Percentiles rank a stretch among this genome's conserved stretches.
Evolutionary conservation across 306 rosid species (phyloP).

Genomic region (Pueraria montana): DNA sequence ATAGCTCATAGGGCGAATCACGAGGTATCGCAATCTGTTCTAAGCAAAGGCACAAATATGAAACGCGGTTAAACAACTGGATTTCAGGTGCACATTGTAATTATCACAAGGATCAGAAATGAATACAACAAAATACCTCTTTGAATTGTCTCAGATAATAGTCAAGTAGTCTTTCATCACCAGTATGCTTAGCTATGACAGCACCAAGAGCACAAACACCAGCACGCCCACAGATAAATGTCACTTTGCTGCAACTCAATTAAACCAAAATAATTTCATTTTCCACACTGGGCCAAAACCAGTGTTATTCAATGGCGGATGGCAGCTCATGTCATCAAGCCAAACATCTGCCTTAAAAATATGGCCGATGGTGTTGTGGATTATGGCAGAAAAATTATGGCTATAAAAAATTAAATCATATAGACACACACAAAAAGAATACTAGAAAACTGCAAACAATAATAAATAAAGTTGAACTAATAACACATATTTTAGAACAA

Average conservation of each 20-base stretch:
- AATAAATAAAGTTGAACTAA: background rate
- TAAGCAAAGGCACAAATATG: conserved; percentile 26
- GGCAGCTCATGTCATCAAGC: background rate
- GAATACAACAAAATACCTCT: conserved; percentile 56
- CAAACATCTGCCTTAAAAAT: background rate
- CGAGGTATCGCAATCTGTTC: conserved; percentile 70
- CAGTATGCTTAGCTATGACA: conserved; percentile 74
- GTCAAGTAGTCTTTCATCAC: conserved; percentile 66
- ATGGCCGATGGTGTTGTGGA: background rate
- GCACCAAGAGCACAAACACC: conserved; percentile 89
- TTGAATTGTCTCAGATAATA: conserved; percentile 67
- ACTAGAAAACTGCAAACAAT: background rate
- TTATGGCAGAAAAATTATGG: background rate
- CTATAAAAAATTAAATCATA: background rate
- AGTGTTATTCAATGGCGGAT: background rate
- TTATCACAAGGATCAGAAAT: conserved; percentile 15
- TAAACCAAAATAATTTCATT: conserved; percentile 13
- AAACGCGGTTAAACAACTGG: background rate
- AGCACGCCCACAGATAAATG: conserved; percentile 82
- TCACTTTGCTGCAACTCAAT: conserved; percentile 66
- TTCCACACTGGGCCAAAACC: background rate
- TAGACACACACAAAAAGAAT: background rate
- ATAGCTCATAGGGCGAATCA: conserved; percentile 78
- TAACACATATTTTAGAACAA: background rate
- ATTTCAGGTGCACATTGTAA: conserved; percentile 29